Percentiles rank a stretch among this genome's conserved stretches.
phyloP scores from a whole-genome alignment of 2,329 filamentous ascomycete genomes.

The Trichophyton mentagrophytes region DNA sequence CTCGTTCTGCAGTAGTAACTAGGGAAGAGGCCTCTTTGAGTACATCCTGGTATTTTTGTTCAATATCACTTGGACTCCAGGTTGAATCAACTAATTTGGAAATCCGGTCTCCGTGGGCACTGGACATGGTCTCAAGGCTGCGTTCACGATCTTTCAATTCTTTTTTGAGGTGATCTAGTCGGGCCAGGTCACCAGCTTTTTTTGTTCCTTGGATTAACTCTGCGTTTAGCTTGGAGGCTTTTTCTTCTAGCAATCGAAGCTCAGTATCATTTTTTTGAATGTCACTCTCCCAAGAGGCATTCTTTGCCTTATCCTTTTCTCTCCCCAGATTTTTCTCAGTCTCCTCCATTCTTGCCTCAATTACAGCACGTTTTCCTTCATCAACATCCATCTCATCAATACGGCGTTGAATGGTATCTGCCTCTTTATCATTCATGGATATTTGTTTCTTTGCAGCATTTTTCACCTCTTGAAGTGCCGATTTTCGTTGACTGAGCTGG shows the following conservation, averaged over 20 bases:
- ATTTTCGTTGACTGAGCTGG: constrained; percentile 60
- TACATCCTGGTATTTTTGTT: constrained; percentile 54
- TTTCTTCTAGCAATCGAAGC: constrained; percentile 57
- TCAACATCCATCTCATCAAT: constrained; percentile 66
- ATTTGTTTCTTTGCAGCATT: constrained; percentile 62
- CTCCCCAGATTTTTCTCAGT: constrained; percentile 50
- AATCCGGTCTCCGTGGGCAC: constrained; percentile 61
- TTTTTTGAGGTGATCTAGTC: constrained; percentile 70
- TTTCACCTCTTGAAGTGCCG: constrained; percentile 60
- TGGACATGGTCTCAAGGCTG: constrained; percentile 63
- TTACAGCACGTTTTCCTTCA: constrained; percentile 65
- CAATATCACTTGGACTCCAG: constrained; percentile 60
- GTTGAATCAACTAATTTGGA: constrained; percentile 48
- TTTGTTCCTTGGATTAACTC: constrained; percentile 75
- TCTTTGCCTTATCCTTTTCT: constrained; percentile 50
- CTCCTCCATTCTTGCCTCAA: constrained; percentile 62
- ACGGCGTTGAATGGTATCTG: constrained; percentile 51
- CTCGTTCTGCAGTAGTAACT: constrained; percentile 53
- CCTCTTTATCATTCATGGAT: constrained; percentile 57
- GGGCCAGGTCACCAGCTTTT: constrained; percentile 68
- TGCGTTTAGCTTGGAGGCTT: constrained; percentile 57
- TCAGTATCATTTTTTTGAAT: constrained; percentile 54
- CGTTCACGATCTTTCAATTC: constrained; percentile 61
- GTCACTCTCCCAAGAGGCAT: constrained; percentile 56
- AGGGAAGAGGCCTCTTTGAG: constrained; percentile 45